These are phyloP conservation scores for Mycena latifolia DNA, from an alignment of 768 basidiomycete species.

Conservation along the genomic window DNA sequence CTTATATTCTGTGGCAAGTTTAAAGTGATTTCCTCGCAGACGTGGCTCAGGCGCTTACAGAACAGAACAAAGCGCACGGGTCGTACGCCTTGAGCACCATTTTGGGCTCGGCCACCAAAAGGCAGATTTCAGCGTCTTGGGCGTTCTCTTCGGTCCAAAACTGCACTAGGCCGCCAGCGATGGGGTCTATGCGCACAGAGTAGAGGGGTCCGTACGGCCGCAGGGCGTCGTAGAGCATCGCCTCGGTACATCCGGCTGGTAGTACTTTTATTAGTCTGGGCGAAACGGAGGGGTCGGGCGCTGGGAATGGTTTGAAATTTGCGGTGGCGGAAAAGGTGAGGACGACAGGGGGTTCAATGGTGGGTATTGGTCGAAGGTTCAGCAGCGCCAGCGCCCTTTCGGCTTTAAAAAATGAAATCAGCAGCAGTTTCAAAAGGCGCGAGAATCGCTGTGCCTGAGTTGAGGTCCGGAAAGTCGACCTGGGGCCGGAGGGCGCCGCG, in stretches of 20 bases:
- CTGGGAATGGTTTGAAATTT: conserved; percentile 2
- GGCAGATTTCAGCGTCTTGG: conserved; percentile 15
- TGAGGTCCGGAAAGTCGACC: conserved; percentile 11
- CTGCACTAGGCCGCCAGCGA: conserved; percentile 33
- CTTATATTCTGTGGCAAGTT: conserved; percentile 18
- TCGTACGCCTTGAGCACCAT: conserved; percentile 25
- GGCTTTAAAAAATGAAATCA: conserved; percentile 13
- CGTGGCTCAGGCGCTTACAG: conserved; percentile 15
- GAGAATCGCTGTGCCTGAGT: neutral
- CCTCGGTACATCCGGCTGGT: conserved; percentile 14
- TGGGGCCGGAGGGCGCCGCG: conserved; percentile 2
- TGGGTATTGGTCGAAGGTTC: conserved; percentile 22
- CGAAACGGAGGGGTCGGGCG: conserved; percentile 5
- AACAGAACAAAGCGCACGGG: conserved; percentile 30
- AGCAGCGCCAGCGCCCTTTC: conserved; percentile 34
- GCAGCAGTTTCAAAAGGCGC: neutral
- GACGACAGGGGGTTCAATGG: conserved; percentile 7
- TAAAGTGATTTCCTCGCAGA: neutral
- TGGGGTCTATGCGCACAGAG: conserved; percentile 21
- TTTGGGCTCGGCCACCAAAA: conserved; percentile 3
- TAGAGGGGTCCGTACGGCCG: conserved; percentile 29
- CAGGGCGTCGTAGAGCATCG: conserved; percentile 25
- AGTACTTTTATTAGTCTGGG: conserved; percentile 28
- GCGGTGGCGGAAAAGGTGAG: conserved; percentile 12
- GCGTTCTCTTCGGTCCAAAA: conserved; percentile 37